Conservation (phyloP, 2,329 filamentous ascomycete genomes). For the Dactylonectria macrodidyma region DNA sequence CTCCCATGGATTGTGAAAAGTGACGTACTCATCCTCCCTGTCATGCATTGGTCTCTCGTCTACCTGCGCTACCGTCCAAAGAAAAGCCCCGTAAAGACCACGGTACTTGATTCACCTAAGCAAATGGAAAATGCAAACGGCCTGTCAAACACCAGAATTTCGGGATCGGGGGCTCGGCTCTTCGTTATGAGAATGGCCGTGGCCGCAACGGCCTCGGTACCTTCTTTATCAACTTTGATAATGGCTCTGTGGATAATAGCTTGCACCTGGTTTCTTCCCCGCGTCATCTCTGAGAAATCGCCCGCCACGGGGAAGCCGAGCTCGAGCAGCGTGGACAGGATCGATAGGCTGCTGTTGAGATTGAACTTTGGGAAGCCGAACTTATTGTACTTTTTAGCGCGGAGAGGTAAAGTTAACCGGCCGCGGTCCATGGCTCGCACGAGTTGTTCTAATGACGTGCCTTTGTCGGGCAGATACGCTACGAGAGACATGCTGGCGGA, state of each 20-base stretch:
- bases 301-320: constrained; percentile 2
- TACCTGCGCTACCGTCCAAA: neutral
- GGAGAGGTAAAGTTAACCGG: neutral
- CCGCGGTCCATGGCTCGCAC: neutral
- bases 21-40: too few species aligned
- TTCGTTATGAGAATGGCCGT: neutral
- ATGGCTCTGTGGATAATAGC: neutral
- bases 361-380: constrained; percentile 7
- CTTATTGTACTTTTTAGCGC: constrained; percentile 2
- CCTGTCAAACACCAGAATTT: neutral
- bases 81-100: neutral
- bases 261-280: neutral
- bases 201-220: constrained; percentile 5
- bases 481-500: neutral
- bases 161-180: neutral
- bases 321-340: neutral
- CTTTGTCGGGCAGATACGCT: neutral
- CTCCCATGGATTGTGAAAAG: too few species aligned
- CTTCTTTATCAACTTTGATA: neutral
- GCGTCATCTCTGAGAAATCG: neutral
- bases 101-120: neutral
- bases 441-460: neutral
- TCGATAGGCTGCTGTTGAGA: neutral
- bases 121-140: constrained; percentile 4
- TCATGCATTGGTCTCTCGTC: too few species aligned